Evolutionary conservation across 202 grass and related monocot species (phyloP), one percentile per base, ranked within the genome.

Genomic region (Saccharum hybrid): DNA sequence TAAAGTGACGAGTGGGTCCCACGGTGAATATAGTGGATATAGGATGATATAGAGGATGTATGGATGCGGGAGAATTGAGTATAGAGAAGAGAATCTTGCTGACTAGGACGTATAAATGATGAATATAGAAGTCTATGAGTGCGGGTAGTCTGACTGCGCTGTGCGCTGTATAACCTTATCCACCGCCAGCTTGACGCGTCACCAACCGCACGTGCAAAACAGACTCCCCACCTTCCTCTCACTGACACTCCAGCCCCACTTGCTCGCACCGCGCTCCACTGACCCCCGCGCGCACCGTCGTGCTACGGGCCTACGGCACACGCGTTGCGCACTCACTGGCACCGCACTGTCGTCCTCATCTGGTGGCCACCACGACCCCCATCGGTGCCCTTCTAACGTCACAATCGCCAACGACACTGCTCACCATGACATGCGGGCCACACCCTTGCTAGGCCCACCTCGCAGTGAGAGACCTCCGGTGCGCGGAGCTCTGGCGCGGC

Each of bases 291-390:
- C 2, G 48, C 48, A 51, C 5, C 21, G 57, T 61, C 57, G 9
- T 11, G 57, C 57, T 61, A 22, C 8, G 59, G 59, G 16, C 22
- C 59, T 3, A 9, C 10, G 2, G 61, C 62, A 38, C 88, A 83
- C 78, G 74, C 59, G 83, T 45, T 73, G 3, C 16, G 10, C 30
- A 0, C 0, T 14, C 14, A 77, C 28, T 62, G 60, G 68, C 66
- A 15, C 83, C 73, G 66, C 74, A 90, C 66, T 67, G 28, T 76
- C 19, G 67, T 36, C 71, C 65, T 66, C 72, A 79, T 78, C 78
- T 40, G 0, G 8, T 38, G n/a, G 30, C 39, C 79, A 66, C 88
- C 78, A 60, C 57, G 83, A 78, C 49, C 46, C n/a, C 46, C 28
- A 15, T 8, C 14, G 26, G n/a, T 0, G 36, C 42, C 14, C 8